These are phyloP conservation scores for Solanum pinnatisectum DNA, from an alignment of 257 asterid genomes.

Conservation along the genomic window DNA sequence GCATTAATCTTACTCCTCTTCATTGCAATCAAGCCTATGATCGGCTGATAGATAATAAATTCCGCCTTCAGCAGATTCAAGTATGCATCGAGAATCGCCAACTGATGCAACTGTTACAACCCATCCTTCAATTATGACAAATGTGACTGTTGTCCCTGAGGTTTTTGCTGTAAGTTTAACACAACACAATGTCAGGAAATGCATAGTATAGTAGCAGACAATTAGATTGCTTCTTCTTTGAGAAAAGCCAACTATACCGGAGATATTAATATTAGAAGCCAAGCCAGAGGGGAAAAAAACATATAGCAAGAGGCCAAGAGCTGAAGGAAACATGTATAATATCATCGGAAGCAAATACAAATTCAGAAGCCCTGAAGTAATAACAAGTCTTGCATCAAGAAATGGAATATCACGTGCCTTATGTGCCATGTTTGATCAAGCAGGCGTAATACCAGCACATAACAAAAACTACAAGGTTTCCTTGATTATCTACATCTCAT, in stretches of 20 bases:
- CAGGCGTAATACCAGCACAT: not conserved
- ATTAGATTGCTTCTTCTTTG: not conserved
- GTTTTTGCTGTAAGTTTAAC: constrained; percentile 55
- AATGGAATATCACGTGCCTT: not conserved
- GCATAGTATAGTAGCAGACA: not conserved
- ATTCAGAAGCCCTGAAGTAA: not conserved
- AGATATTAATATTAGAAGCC: not conserved
- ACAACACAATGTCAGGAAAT: constrained; percentile 15
- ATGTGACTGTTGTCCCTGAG: constrained; percentile 95
- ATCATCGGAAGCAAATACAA: not conserved
- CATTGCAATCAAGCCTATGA: constrained; percentile 91
- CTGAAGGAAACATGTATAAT: not conserved
- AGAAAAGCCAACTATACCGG: not conserved
- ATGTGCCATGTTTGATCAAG: not conserved
- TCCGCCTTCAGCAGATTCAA: constrained; percentile 87
- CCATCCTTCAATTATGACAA: constrained; percentile 96
- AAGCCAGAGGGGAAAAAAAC: not conserved
- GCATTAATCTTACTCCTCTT: constrained; percentile 73
- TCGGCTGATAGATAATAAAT: constrained; percentile 88
- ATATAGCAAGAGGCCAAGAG: not conserved
- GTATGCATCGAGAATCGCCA: constrained; percentile 93
- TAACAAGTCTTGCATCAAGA: not conserved
- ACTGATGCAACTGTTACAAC: constrained; percentile 89
- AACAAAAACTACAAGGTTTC: not conserved
- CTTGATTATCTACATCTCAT: not conserved